Evolutionary conservation across 768 basidiomycete genomes (phyloP).

Genomic region (Tephrocybe sp.): DNA sequence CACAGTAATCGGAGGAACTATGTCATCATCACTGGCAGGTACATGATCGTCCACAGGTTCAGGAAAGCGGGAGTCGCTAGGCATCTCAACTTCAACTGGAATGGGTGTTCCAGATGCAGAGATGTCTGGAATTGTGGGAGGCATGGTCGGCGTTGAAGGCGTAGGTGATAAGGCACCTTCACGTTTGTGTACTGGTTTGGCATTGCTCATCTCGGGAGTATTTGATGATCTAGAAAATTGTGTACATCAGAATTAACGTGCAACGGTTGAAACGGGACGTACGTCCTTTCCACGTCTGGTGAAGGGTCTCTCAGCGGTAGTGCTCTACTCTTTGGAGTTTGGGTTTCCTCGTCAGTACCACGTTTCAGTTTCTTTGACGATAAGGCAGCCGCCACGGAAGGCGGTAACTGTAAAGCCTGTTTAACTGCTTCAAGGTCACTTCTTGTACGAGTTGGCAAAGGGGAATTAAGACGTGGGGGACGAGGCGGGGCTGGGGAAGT

Average conservation of each 20-base stretch:
- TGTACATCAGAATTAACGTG: constrained; percentile 8
- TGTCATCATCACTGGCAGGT: constrained; percentile 13
- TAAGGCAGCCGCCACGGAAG: constrained; percentile 49
- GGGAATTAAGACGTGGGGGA: constrained; percentile 61
- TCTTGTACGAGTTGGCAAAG: constrained; percentile 38
- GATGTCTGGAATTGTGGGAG: constrained; percentile 10
- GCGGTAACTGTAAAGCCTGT: constrained; percentile 57
- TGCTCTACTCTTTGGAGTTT: constrained; percentile 6
- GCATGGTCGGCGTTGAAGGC: constrained; percentile 20
- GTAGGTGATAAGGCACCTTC: constrained; percentile 69
- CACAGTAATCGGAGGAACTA: constrained; percentile 33
- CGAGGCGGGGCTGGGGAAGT: constrained; percentile 53
- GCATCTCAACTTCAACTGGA: background rate
- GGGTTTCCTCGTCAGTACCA: constrained; percentile 1
- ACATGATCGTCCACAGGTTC: constrained; percentile 1
- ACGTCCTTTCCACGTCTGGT: constrained; percentile 11
- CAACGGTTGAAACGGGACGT: constrained; percentile 9
- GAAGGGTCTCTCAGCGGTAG: background rate
- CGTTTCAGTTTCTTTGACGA: constrained; percentile 20
- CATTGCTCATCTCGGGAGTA: constrained; percentile 14
- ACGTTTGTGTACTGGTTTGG: constrained; percentile 39
- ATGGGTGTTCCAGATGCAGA: constrained; percentile 11
- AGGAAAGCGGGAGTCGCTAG: constrained; percentile 4
- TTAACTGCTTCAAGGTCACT: constrained; percentile 56
- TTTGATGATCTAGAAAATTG: constrained; percentile 9